Conservation (phyloP, 169 alveolate species). For the Plasmodium berghei region DNA sequence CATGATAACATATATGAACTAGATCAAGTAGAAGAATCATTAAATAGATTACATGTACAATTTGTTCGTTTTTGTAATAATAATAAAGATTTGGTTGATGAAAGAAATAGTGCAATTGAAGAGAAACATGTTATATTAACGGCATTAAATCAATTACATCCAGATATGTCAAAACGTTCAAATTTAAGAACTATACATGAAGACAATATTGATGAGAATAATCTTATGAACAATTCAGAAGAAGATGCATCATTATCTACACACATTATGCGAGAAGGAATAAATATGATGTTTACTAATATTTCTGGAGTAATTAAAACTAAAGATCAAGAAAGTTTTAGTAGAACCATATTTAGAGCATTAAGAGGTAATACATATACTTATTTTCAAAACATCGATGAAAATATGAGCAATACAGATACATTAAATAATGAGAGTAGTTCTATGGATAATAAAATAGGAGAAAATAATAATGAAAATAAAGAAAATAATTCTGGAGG, state of each 20-base stretch:
- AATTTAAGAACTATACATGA: slow-evolving; percentile 1
- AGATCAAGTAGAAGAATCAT: slow-evolving; percentile 91
- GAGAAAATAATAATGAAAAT: slow-evolving; percentile 5
- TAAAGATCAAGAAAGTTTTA: slow-evolving; percentile 93
- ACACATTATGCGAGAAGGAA: slow-evolving; percentile 75
- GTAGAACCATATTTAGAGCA: slow-evolving; percentile 96
- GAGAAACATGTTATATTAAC: slow-evolving; percentile 87
- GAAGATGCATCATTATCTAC: slow-evolving; percentile 76
- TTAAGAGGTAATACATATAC: slow-evolving; percentile 97
- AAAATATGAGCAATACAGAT: slow-evolving; percentile 66
- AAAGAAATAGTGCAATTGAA: slow-evolving; percentile 89
- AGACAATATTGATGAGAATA: not conserved
- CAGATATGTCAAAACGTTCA: slow-evolving; percentile 23
- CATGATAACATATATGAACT: slow-evolving; percentile 87
- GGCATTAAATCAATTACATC: slow-evolving; percentile 83
- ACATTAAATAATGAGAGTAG: slow-evolving; percentile 51
- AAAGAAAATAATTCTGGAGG: slow-evolving; percentile 67
- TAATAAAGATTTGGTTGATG: slow-evolving; percentile 85
- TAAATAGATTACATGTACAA: slow-evolving; percentile 90
- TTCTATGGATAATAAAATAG: slow-evolving; percentile 35
- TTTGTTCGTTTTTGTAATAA: slow-evolving; percentile 90
- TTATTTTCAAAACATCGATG: slow-evolving; percentile 91
- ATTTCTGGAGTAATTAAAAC: slow-evolving; percentile 94
- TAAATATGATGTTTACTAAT: slow-evolving; percentile 87
- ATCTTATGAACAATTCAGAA: slow-evolving; percentile 50